These are phyloP conservation scores for Coprinopsis marcescibilis DNA, from an alignment of 768 basidiomycete species.

Conservation along the genomic window DNA sequence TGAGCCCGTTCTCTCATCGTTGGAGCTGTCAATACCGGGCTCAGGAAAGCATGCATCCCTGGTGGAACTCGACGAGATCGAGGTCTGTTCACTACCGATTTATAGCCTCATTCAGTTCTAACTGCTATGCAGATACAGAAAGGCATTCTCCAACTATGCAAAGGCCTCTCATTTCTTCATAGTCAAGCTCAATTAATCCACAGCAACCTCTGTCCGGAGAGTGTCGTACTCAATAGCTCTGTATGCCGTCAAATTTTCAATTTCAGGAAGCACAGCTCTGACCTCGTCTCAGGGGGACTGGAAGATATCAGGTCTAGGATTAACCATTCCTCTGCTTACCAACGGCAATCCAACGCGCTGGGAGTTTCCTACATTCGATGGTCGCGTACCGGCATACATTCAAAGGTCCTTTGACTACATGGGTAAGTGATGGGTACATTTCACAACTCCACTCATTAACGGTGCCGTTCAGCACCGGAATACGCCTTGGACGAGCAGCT, in stretches of 20 bases:
- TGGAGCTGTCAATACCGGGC: constrained; percentile 71
- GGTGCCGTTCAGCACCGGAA: constrained; percentile 66
- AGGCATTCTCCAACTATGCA: constrained; percentile 89
- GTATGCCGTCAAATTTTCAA: constrained; percentile 39
- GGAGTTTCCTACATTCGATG: constrained; percentile 89
- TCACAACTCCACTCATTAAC: neutral
- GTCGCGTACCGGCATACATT: constrained; percentile 68
- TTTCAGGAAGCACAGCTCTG: neutral
- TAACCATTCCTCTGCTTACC: constrained; percentile 71
- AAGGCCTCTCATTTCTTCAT: constrained; percentile 87
- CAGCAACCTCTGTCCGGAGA: constrained; percentile 83
- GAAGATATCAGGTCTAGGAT: constrained; percentile 89
- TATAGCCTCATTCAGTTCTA: constrained; percentile 8
- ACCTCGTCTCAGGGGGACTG: constrained; percentile 77
- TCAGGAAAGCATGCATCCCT: constrained; percentile 47
- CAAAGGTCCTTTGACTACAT: constrained; percentile 96
- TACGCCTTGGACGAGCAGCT: constrained; percentile 89
- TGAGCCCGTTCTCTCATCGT: constrained; percentile 79
- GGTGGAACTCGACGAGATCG: constrained; percentile 93
- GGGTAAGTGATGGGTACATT: constrained; percentile 42
- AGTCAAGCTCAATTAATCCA: constrained; percentile 89
- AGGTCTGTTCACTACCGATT: constrained; percentile 40
- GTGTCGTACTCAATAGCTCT: constrained; percentile 82
- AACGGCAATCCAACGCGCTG: constrained; percentile 76
- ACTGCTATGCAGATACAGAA: constrained; percentile 75